Evolutionary conservation across 1,284 basidiomycete genomes (phyloP).

Genomic region (Inonotus obliquus): DNA sequence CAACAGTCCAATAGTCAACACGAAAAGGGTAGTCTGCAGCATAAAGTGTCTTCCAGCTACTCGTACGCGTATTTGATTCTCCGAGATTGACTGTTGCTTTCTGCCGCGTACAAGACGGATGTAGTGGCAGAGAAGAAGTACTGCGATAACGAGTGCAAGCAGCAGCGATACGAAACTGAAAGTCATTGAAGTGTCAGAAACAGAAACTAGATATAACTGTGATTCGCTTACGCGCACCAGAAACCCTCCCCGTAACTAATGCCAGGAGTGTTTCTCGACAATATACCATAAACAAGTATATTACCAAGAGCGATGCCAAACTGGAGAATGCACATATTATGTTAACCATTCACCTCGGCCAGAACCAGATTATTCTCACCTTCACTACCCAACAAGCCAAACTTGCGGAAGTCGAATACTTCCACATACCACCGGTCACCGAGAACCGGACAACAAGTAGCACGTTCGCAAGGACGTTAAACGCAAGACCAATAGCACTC

Average conservation of each 20-base stretch:
- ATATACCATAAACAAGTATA: constrained; percentile 31
- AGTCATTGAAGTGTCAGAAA: not conserved
- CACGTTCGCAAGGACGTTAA: constrained; percentile 37
- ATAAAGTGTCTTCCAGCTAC: constrained; percentile 35
- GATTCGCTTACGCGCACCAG: constrained; percentile 33
- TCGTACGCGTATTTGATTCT: constrained; percentile 26
- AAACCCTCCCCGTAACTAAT: constrained; percentile 34
- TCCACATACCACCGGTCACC: constrained; percentile 26
- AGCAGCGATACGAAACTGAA: constrained; percentile 32
- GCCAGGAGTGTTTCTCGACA: constrained; percentile 26
- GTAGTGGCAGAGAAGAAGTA: constrained; percentile 33
- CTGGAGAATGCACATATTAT: constrained; percentile 8
- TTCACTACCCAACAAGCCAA: constrained; percentile 36
- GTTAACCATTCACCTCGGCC: not conserved
- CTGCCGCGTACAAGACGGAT: constrained; percentile 26
- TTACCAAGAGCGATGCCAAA: constrained; percentile 33
- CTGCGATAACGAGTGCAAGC: constrained; percentile 31
- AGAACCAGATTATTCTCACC: constrained; percentile 19
- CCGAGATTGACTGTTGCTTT: constrained; percentile 9
- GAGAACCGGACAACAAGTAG: constrained; percentile 38
- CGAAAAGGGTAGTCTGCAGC: constrained; percentile 33
- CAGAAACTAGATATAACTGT: not conserved
- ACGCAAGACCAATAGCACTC: constrained; percentile 32
- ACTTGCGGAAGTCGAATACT: constrained; percentile 29
- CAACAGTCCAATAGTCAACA: constrained; percentile 28